Base-by-base conservation (phyloP, 1,139 yeast genomes). In the Blastobotrys proliferans region DNA sequence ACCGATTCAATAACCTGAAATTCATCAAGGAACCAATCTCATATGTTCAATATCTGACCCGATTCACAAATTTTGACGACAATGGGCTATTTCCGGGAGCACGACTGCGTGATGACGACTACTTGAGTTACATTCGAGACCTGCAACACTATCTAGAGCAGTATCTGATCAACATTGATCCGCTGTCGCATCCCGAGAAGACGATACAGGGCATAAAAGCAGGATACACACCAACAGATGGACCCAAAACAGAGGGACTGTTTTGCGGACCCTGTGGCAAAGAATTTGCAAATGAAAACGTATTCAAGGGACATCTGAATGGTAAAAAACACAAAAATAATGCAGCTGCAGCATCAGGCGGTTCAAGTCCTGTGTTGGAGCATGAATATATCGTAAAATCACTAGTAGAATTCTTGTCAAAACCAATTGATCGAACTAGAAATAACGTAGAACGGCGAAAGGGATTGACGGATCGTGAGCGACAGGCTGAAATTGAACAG, bases 321-420 rank as follows among this genome's bases (percentile, higher is more conserved):
- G 95, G 97, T 1, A 84, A 84, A 58, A 83, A 82, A 54, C 97
- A 92, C 60, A 63, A 70, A 46, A 81, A 80, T 51, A 78, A 76
- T 43, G 38, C 38, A 6, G 29, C 43, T 3, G 39, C 37, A n/a
- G 46, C 49, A 17, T 24, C 36, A 4, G 11, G 19, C 17, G 34
- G 24, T 3, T 24, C 18, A 6, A 38, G 42, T 27, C 42, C 42
- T 4, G 34, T 24, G 14, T 17, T 17, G 41, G 16, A 42, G 5
- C 19, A 30, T 19, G 79, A 77, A 52, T 64, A 57, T 47, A 47
- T 63, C 34, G 63, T 78, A 22, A 51, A 51, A 6, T 54, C 57
- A 18, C 49, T 79, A 4, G 56, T 69, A 0, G 51, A 59, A 5
- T 50, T 66, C 5, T 58, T 81, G 19, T 51, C 57, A n/a, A 55